Percentiles rank a stretch among this genome's conserved stretches.
Conservation (phyloP, 495 filamentous ascomycete species). For the Usnea hakonensis region DNA sequence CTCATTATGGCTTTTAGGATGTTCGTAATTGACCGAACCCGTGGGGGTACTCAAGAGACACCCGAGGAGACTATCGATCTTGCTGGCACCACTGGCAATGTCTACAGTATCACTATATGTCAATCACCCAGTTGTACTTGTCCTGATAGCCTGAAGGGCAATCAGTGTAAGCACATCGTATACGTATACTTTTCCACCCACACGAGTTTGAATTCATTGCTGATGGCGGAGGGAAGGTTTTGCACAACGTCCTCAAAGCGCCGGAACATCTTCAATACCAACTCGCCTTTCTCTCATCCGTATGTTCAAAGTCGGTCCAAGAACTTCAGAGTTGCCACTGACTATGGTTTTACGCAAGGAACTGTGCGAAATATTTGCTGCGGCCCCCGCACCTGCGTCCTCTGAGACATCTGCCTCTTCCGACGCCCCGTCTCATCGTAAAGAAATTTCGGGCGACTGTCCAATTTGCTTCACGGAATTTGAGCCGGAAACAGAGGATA, state of each 20-base stretch:
- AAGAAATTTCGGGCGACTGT: slow-evolving; percentile 64
- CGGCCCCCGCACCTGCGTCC: slow-evolving; percentile 39
- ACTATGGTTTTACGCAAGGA: slow-evolving; percentile 37
- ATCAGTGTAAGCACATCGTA: slow-evolving; percentile 71
- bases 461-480: slow-evolving; percentile 73
- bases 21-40: slow-evolving; percentile 47
- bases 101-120: slow-evolving; percentile 56
- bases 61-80: slow-evolving; percentile 56
- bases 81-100: slow-evolving; percentile 66
- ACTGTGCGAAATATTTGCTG: slow-evolving; percentile 51
- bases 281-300: slow-evolving; percentile 56
- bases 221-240: slow-evolving; percentile 37
- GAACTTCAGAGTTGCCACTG: neutral
- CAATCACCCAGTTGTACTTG: slow-evolving; percentile 58
- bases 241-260: slow-evolving; percentile 58
- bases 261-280: slow-evolving; percentile 61
- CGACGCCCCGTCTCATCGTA: slow-evolving; percentile 40
- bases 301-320: slow-evolving; percentile 22
- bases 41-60: slow-evolving; percentile 32
- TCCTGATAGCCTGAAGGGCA: slow-evolving; percentile 51
- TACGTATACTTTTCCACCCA: slow-evolving; percentile 39
- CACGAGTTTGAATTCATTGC: slow-evolving; percentile 7
- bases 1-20: slow-evolving; percentile 35
- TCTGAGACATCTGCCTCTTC: slow-evolving; percentile 24
- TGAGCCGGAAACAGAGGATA: slow-evolving; percentile 44